Evolutionary conservation across 2,329 filamentous ascomycete genomes (phyloP), one percentile per base, ranked within the genome.

Genomic region (Chrysoporthe deuterocubensis): DNA sequence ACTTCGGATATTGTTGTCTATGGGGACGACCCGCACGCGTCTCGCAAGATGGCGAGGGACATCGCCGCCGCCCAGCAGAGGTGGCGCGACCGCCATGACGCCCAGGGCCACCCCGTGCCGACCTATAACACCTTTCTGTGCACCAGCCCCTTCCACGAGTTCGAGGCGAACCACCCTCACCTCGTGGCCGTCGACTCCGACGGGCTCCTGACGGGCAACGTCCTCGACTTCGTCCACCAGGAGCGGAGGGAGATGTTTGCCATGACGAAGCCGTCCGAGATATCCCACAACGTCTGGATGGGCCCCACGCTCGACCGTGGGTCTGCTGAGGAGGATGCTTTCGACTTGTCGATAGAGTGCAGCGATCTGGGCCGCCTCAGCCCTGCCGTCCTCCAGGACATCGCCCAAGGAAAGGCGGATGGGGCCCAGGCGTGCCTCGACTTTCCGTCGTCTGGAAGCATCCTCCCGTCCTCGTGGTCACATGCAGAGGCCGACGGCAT

Each of bases 1-100:
- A 87, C 96, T 9, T 97, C 94, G 0, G 96, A 99, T 77, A 93
- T 99, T 71, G 86, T 99, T 52, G 87, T 99, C 0, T 99, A 99
- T 76, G 93, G 93, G 14, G 91, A 95, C 65, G 87, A 93, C 71
- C 80, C 83, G 48, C 84, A 84, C 1, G 80, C 86, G 37, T 85
- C 87, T 58, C 84, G 87, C 64, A 89, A 90, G 67, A 81, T 97
- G 32, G 87, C 77, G 73, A 92, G 80, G 85, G 88, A 81, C 76
- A 87, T 97, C 64, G 89, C 93, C 1, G 82, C 84, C 40, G 95
- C 96, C 11, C 96, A 98, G 79, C 82, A 86, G 69, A 83, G 86
- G 64, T 96, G 93, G 91, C 87, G 89, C 66, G 83, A 89, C 73
- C 87, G 86, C 77, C 86, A 91, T 77, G 83, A 89, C 69, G 77